Evolutionary conservation across 805 yeast species (phyloP).

Genomic region (Pichia manshurica): DNA sequence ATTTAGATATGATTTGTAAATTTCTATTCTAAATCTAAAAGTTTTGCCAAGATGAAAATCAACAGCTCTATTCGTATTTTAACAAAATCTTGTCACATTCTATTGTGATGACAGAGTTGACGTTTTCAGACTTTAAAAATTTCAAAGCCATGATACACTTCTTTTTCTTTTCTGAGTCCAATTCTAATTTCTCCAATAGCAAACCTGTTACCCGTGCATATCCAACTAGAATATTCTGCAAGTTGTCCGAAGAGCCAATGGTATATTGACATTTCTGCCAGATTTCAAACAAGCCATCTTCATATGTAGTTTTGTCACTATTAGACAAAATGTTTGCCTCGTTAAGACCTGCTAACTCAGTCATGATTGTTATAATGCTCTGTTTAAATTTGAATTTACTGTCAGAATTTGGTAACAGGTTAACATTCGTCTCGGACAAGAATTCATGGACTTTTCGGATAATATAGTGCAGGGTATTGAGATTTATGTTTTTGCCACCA

Average conservation of each 20-base stretch:
- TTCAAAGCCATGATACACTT: slow-evolving; percentile 36
- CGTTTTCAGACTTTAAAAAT: slow-evolving; percentile 31
- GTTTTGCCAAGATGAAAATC: no score
- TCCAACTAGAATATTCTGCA: slow-evolving; percentile 56
- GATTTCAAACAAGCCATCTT: background rate
- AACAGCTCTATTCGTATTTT: background rate
- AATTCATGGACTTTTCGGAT: background rate
- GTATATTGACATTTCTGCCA: slow-evolving; percentile 16
- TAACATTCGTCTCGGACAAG: slow-evolving; percentile 2
- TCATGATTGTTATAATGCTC: slow-evolving; percentile 24
- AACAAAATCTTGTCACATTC: slow-evolving; percentile 27
- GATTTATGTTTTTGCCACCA: background rate
- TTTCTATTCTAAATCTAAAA: background rate
- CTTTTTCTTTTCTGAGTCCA: slow-evolving; percentile 36
- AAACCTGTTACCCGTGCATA: slow-evolving; percentile 28
- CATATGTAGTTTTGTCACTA: background rate
- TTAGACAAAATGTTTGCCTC: background rate
- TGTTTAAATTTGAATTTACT: slow-evolving; percentile 18
- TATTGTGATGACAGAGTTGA: slow-evolving; percentile 43
- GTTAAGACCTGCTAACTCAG: slow-evolving; percentile 9
- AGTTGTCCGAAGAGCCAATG: slow-evolving; percentile 17
- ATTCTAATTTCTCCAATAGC: slow-evolving; percentile 6
- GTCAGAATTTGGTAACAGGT: slow-evolving; percentile 11
- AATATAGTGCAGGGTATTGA: slow-evolving; percentile 1
- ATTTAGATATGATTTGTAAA: background rate